A percentile compares a stretch with the other conserved stretches of the same genome.
phyloP scores from a whole-genome alignment of 768 basidiomycete species.

The Pleurotus pulmonarius region DNA sequence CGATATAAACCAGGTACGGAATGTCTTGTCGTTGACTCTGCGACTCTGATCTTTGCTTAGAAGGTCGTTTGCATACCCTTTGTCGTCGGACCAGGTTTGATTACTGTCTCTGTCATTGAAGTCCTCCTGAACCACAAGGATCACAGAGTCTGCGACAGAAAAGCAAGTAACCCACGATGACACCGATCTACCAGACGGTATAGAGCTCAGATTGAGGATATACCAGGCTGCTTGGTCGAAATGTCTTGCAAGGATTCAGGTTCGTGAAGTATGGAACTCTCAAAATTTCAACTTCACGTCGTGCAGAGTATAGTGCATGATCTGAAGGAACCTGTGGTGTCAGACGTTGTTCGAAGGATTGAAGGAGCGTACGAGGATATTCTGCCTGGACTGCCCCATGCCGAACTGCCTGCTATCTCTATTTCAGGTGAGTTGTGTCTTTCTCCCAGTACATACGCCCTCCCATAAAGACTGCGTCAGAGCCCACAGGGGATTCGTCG shows the following conservation, averaged over 20 bases:
- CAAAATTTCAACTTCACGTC: background rate
- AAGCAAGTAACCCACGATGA: background rate
- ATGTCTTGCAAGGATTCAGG: conserved; percentile 55
- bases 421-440: conserved; percentile 43
- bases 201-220: conserved; percentile 38
- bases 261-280: conserved; percentile 19
- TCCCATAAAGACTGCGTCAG: conserved; percentile 17
- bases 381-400: conserved; percentile 53
- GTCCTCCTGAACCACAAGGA: no score
- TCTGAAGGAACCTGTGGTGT: conserved; percentile 46
- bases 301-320: conserved; percentile 40
- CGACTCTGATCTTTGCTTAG: background rate
- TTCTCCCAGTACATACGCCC: background rate
- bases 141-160: no score
- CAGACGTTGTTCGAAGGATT: conserved; percentile 40
- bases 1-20: conserved; percentile 9
- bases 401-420: conserved; percentile 57
- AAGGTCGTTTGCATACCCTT: conserved; percentile 12
- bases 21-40: background rate
- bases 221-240: conserved; percentile 58
- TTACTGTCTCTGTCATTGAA: background rate
- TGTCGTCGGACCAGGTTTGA: conserved; percentile 1
- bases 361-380: conserved; percentile 37
- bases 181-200: conserved; percentile 12
- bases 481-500: conserved; percentile 39